Conservation (phyloP, 768 basidiomycete genomes). For the Tubosaeta sp. region DNA sequence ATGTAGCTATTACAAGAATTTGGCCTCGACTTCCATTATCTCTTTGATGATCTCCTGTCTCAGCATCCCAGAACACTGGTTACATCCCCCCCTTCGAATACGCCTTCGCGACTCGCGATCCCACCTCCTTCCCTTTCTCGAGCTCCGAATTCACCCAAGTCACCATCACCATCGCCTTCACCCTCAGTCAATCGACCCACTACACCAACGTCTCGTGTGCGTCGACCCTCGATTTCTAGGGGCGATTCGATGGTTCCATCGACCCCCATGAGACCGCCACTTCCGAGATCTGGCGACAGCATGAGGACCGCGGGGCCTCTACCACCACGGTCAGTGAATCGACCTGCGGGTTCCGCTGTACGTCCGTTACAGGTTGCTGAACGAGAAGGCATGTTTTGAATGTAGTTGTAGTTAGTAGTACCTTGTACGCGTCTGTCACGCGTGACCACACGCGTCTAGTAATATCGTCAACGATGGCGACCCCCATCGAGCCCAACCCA, state of each 20-base stretch:
- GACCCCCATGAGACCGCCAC: constrained; percentile 19
- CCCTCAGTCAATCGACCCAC: constrained; percentile 19
- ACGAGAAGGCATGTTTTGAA: constrained; percentile 61
- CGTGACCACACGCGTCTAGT: constrained; percentile 13
- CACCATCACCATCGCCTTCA: constrained; percentile 14
- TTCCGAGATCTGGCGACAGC: constrained; percentile 22
- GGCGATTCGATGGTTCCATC: constrained; percentile 25
- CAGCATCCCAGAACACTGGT: constrained; percentile 42
- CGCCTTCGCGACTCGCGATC: constrained; percentile 27
- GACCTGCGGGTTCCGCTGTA: constrained; percentile 51
- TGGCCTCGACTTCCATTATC: constrained; percentile 89
- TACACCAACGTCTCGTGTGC: constrained; percentile 27
- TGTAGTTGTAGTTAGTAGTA: background rate
- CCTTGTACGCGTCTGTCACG: constrained; percentile 18
- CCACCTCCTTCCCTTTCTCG: constrained; percentile 16
- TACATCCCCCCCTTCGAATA: constrained; percentile 17
- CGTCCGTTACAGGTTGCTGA: constrained; percentile 49
- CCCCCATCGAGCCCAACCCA: constrained; percentile 55
- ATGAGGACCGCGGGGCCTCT: constrained; percentile 47
- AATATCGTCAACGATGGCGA: constrained; percentile 4
- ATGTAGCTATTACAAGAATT: constrained; percentile 81
- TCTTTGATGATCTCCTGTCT: constrained; percentile 72
- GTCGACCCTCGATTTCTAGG: constrained; percentile 22
- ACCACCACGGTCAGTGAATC: constrained; percentile 62
- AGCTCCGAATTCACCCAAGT: constrained; percentile 8